phyloP scores from a whole-genome alignment of 2,329 filamentous ascomycete species.

The Monosporascus ibericus region DNA sequence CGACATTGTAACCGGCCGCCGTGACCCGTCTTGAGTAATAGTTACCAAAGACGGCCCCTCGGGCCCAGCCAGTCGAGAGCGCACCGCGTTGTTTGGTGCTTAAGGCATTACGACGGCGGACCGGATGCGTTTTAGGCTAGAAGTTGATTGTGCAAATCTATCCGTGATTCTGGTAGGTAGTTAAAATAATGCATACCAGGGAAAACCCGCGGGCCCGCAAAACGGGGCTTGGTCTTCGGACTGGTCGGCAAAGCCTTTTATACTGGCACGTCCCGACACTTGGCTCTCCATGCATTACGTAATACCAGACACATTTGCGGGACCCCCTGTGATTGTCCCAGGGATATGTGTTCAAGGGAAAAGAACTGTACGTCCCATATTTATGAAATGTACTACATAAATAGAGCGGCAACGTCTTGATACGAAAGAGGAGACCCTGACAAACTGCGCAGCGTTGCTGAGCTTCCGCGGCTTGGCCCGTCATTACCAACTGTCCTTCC shows the following conservation, averaged over 20 bases:
- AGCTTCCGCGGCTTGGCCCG: too few species aligned
- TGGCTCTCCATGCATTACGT: not conserved
- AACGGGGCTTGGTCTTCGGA: not conserved
- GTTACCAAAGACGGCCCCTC: not conserved
- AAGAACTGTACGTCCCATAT: not conserved
- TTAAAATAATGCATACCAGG: not conserved
- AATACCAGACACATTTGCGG: not conserved
- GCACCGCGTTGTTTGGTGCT: not conserved
- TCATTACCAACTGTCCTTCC: too few species aligned
- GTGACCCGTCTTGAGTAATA: constrained; percentile 8
- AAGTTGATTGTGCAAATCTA: not conserved
- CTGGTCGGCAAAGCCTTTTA: not conserved
- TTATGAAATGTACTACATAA: not conserved
- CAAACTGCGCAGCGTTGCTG: too few species aligned
- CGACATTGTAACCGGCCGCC: constrained; percentile 10
- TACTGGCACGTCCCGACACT: not conserved
- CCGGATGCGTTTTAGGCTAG: not conserved
- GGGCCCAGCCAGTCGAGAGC: too few species aligned
- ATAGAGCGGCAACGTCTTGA: not conserved
- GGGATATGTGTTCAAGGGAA: too few species aligned
- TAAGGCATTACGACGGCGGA: not conserved
- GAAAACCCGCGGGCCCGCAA: not conserved
- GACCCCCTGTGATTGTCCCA: not conserved
- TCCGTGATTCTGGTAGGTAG: not conserved
- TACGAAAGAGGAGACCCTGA: not conserved